phyloP scores from a whole-genome alignment of 352 stramenopile species.

The Peronospora belbahrii region DNA sequence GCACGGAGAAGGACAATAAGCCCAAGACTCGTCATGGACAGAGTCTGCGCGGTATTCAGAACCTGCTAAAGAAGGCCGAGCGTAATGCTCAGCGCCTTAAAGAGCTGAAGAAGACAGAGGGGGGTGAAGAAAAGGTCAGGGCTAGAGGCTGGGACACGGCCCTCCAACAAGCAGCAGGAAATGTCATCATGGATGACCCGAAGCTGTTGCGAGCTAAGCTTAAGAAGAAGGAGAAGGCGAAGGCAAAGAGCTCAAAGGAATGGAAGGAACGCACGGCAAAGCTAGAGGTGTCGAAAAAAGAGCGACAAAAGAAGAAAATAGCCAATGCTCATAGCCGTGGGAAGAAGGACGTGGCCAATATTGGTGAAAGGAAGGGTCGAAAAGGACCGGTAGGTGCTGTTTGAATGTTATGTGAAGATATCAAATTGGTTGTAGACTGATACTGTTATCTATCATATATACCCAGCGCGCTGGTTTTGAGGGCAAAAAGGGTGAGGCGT shows the following conservation, averaged over 20 bases:
- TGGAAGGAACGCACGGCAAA: slow-evolving; percentile 60
- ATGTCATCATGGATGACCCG: slow-evolving; percentile 64
- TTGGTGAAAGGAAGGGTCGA: slow-evolving; percentile 24
- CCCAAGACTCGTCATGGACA: slow-evolving; percentile 69
- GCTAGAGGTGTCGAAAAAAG: slow-evolving; percentile 58
- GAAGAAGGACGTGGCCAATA: slow-evolving; percentile 31
- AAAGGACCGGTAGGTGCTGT: slow-evolving; percentile 31
- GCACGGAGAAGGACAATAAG: slow-evolving; percentile 37
- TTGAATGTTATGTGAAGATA: neutral
- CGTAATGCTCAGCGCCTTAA: slow-evolving; percentile 64
- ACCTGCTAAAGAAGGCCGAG: slow-evolving; percentile 77
- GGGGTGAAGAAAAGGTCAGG: slow-evolving; percentile 53
- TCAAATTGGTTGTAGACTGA: slow-evolving; percentile 1
- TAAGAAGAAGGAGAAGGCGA: slow-evolving; percentile 80
- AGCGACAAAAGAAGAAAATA: slow-evolving; percentile 54
- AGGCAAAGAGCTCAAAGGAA: slow-evolving; percentile 72
- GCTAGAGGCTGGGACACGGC: slow-evolving; percentile 67
- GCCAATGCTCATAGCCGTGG: slow-evolving; percentile 20
- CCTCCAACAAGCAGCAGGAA: slow-evolving; percentile 60
- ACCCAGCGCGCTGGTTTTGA: slow-evolving; percentile 64
- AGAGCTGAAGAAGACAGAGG: slow-evolving; percentile 74
- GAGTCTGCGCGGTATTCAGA: slow-evolving; percentile 62
- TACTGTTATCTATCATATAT: slow-evolving; percentile 1
- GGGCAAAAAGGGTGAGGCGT: slow-evolving; percentile 70
- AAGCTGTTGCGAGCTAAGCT: slow-evolving; percentile 74